A percentile compares a stretch with the other conserved stretches of the same genome.
phyloP scores from a whole-genome alignment of 306 rosid genomes.

The Vigna reflexopilosa region DNA sequence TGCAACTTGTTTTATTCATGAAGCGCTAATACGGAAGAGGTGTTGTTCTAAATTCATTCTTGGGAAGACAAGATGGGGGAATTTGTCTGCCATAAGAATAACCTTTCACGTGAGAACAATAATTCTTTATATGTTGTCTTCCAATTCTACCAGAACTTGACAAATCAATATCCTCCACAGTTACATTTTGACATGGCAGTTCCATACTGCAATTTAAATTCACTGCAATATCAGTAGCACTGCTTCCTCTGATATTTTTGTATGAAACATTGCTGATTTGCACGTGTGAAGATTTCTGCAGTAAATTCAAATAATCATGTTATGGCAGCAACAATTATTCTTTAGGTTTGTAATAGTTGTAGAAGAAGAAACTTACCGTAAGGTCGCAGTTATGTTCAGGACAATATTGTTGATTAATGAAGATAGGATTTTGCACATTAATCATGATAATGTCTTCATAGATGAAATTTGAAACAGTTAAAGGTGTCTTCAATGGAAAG shows the following conservation, averaged over 20 bases:
- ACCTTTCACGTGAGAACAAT: conserved; percentile 51
- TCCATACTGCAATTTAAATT: conserved; percentile 56
- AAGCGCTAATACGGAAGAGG: neutral
- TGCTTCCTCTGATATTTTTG: conserved; percentile 62
- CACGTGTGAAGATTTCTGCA: conserved; percentile 54
- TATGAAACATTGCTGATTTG: conserved; percentile 62
- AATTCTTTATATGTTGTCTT: neutral
- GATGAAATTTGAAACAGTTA: conserved; percentile 44
- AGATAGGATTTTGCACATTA: conserved; percentile 53
- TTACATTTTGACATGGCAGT: conserved; percentile 60
- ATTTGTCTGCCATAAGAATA: conserved; percentile 53
- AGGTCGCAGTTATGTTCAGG: conserved; percentile 41
- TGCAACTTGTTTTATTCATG: neutral
- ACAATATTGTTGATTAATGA: conserved; percentile 70
- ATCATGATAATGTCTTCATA: conserved; percentile 63
- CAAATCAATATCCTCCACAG: conserved; percentile 50
- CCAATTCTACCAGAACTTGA: neutral
- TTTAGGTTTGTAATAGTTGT: too few species aligned
- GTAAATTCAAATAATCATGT: neutral
- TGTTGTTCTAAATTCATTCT: conserved; percentile 42
- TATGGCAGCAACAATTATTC: too few species aligned
- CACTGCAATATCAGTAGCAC: conserved; percentile 46
- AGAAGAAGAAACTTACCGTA: conserved; percentile 36
- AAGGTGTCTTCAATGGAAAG: neutral
- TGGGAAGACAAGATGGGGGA: conserved; percentile 58